Percentiles rank a stretch among this genome's conserved stretches.
phyloP scores from a whole-genome alignment of 2,329 filamentous ascomycete genomes.

The Akanthomyces lecanii region DNA sequence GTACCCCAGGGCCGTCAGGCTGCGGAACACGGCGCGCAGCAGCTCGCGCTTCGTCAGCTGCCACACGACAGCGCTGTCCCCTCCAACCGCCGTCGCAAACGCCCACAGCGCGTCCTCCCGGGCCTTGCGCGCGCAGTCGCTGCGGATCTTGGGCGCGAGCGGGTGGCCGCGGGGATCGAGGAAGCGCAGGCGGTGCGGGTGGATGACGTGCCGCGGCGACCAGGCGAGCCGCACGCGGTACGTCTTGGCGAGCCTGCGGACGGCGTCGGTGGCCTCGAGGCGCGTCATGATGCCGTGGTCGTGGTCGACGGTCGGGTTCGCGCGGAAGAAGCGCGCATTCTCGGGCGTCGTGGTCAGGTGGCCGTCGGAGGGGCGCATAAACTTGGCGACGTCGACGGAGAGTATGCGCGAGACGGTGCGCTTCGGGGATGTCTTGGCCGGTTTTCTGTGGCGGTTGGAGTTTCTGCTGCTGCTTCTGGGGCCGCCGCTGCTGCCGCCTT shows the following conservation, averaged over 20 bases:
- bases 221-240: constrained; percentile 27
- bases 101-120: constrained; percentile 32
- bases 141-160: constrained; percentile 24
- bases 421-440: not conserved
- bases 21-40: constrained; percentile 25
- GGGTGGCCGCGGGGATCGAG: constrained; percentile 33
- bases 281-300: constrained; percentile 10
- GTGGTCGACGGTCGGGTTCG: constrained; percentile 17
- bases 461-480: not conserved
- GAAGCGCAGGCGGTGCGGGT: constrained; percentile 30
- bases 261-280: not conserved
- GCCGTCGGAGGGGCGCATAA: constrained; percentile 1
- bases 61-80: constrained; percentile 24
- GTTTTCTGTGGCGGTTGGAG: not conserved
- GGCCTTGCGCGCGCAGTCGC: constrained; percentile 26
- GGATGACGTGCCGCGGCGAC: constrained; percentile 29
- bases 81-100: constrained; percentile 21
- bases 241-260: constrained; percentile 18
- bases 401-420: not conserved
- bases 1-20: constrained; percentile 27
- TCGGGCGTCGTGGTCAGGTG: constrained; percentile 20
- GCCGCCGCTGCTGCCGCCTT: not conserved
- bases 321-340: constrained; percentile 17
- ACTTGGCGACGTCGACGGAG: constrained; percentile 7
- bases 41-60: constrained; percentile 25